Base-by-base conservation (phyloP, 23 red algal genomes). In the Gracilariopsis chorda region DNA sequence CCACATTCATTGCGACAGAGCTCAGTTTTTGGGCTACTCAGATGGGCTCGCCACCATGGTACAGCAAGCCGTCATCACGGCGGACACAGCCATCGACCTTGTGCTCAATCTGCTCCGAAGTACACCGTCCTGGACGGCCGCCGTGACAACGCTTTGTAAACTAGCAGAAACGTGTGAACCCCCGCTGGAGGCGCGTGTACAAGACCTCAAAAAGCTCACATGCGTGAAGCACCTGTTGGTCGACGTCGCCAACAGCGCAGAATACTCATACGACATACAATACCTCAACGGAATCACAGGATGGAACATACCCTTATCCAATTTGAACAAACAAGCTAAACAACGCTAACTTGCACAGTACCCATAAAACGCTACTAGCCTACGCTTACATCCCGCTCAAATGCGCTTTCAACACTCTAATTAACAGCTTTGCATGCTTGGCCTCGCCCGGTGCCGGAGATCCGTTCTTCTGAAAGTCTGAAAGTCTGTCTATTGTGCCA, bases 381-480 rank as follows among this genome's bases (percentile, higher is more conserved):
- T 60, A 60, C 29, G 55, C 19, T 60, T 19, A 60, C 62, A 68
- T 68, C 10, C 62, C 67, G 48, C 39, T 89, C 24, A 89, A 48
- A 32, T 89, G 85, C 48, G 85, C 69, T 57, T 89, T 73, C 51
- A 89, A 36, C 49, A 89, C 85, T 12, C 85, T n/a, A 32, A 89
- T 56, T 25, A 89, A 37, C 17, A 89, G 67, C 58, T 89, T 89
- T 36, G 65, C 85, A 37, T 89, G 85, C 39, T 89, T 89, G 2
- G 85, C 85, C 20, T 89, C 85, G 7, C 48, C 51, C 17, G 69
- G 34, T 4, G 27, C 58, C 9, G 65, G 48, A 32, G 40, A 47
- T 5, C 85, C 85, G 28, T 78, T 77, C 85, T 65, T 58, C 51
- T 89, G 85, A 65, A 89, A 89, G 21, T 89, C 85, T 3, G 21